Base-by-base conservation (phyloP, 805 yeast genomes). In the Candida stauntonica region DNA sequence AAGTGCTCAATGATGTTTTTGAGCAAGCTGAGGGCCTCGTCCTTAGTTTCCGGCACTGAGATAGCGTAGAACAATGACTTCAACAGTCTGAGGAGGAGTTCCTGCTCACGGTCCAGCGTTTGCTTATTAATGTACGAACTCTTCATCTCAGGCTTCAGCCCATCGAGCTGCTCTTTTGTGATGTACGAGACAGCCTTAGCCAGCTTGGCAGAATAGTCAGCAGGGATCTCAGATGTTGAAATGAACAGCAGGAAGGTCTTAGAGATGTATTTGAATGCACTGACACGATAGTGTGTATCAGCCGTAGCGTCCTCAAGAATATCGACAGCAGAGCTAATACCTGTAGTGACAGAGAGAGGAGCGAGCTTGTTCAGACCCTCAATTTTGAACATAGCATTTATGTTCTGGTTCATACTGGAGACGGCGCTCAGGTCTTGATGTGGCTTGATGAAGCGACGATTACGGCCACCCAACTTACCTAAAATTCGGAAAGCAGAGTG, bases 381-480 rank as follows among this genome's bases (percentile, higher is more conserved):
- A 28, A 91, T 74, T 32, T 70, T 69, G 57, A 91, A 77, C 36
- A 77, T 58, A 0, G 91, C 88, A 14, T 76, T 68, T 7, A 86
- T 66, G 44, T 85, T 85, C 50, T 83, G 86, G 41, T 81, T 81
- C n/a, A 75, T 53, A 30, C 57, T 61, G 1, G 75, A 67, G 42
- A 72, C 72, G 1, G 76, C 62, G 33, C 70, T 66, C 48, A 93
- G 65, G 40, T 84, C 81, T 30, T 74, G 65, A 28, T 89, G 87
- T 2, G 94, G 83, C 40, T 77, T 78, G 51, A 93, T 71, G 56
- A 87, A 86, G 36, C 82, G 79, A 50, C 96, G 79, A 53, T 93
- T 93, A 55, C 99, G 75, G 2, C 99, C 99, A 27, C 99, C 99
- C 14, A 93, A 67, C 57, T 94, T 93, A 35, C 99, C 99, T 36